Base-by-base conservation (phyloP, 495 filamentous ascomycete genomes). In the Parmelia sp. region DNA sequence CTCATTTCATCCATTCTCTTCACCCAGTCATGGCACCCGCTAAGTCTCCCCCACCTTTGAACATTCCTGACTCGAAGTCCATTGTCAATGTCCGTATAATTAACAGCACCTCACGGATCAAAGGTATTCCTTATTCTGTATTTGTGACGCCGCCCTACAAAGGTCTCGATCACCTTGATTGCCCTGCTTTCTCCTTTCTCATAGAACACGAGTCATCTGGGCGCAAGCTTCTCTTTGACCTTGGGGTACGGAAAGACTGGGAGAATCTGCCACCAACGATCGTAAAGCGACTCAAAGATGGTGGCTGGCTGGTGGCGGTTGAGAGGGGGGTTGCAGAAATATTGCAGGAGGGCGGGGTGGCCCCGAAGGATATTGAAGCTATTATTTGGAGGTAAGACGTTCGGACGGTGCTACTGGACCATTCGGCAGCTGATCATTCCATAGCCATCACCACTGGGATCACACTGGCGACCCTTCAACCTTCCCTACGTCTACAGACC, bases 201-300 rank as follows among this genome's bases (percentile, higher is more conserved):
- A 77, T 88, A 63, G 73, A 81, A 58, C 79, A 85, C 64, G 74
- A 6, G 7, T 33, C 76, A 0, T 42, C 49, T 8, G 74, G 76
- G 0, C 74, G 74, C 31, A 72, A 75, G 19, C 75, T 51, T 35
- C 66, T 89, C 21, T 88, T 85, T 65, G 86, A 88, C 68, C 77
- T 87, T 2, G 86, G 84, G 29, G 70, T 83, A 8, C 76, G 78
- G 31, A 84, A 83, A 62, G 82, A 87, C 66, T 78, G 70, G 69
- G 61, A 71, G 56, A 82, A 79, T 21, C 71, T 76, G 53, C 69
- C 79, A 0, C 76, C 81, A 0, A 12, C 53, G 0, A 42, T 6
- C 21, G 78, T 27, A 82, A 83, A 64, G 81, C 85, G 47, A 3
- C 60, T 77, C 11, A 63, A 78, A 14, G 55, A 64, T 1, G n/a